Evolutionary conservation across 2,329 filamentous ascomycete species (phyloP), one percentile per base, ranked within the genome.

Genomic region (Arthrobotrys megalospora): DNA sequence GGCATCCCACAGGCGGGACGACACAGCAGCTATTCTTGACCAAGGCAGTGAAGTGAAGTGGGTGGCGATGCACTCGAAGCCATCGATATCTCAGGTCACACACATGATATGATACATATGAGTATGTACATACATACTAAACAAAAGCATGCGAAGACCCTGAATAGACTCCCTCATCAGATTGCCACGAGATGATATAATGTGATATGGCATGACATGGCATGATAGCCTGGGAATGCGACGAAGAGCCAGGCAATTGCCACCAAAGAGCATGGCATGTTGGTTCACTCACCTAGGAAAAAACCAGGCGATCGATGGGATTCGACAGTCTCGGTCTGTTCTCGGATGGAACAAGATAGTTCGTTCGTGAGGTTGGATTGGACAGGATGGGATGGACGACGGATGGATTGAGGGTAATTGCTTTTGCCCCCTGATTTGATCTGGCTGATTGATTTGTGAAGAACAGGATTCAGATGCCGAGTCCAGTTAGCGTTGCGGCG

Each of bases 341-440:
- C 55, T 60, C 36, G 55, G 32, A 58, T 21, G 52, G 24, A 50
- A 64, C 60, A 7, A 48, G 60, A 34, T 11, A 38, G 14, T 21
- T 16, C n/a, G 19, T 14, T 43, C 21, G 55, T 24, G 8, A 58
- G 41, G 34, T 62, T 41, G 55, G 36, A 53, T 43, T 2, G 48
- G 32, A 48, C 19, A 34, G 21, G 64, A 32, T 2, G 48, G 14
- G 36, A 16, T n/a, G 28, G 34, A 43, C 10, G 36, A 10, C 7
- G 43, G 50, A 10, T n/a, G 43, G 50, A 48, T 5, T 41, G 65
- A 60, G 34, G 14, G 55, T 71, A 73, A 45, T 73, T 75, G 70
- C 62, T 66, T 75, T 60, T 73, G 34, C 21, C 69, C 60, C 69
- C 48, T 65, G 58, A 47, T 64, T 55, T 62, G 60, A 45, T 52